Evolutionary conservation across 768 basidiomycete genomes (phyloP), one percentile per base, ranked within the genome.

Genomic region (Lactarius indigo): DNA sequence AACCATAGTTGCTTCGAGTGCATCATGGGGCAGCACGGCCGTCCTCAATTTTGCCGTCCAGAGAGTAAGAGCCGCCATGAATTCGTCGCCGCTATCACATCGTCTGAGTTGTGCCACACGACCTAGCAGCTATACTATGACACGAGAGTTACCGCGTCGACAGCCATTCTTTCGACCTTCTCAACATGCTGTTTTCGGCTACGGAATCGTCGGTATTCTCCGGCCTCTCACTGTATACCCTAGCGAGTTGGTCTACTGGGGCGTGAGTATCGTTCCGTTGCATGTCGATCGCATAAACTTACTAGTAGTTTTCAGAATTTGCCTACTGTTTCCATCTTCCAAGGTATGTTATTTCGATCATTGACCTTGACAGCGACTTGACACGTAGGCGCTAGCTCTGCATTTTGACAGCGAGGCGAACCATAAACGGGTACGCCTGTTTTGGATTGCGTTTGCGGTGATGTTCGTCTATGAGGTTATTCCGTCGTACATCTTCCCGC

Each of bases 171-270:
- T 12, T 83, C 85, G 0, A 87, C 85, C 0, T 87, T 87, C 74
- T 87, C 85, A 2, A 86, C 86, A n/a, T 0, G 84, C 84, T 5
- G 85, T 84, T 72, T 87, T 88, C 74, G 85, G 85, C 82, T 87
- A 86, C 68, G 86, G 86, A 2, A 74, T 88, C 8, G 84, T 85
- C 5, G 87, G 87, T 5, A 69, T 88, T 2, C 75, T 87, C 12
- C 82, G 86, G 4, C 85, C 85, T 2, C 76, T 87, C 28, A 84
- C 83, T 0, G 84, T 87, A 8, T 85, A 86, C 72, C 85, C 85
- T 0, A 81, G 83, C n/a, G 85, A 85, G 72, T 85, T 85, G 84
- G 84, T 87, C 20, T 87, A 86, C 68, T 86, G 85, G 85, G 63
- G 66, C 50, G 84, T 85, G 71, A 66, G 81, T 77, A 23, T 5